Conservation (phyloP, 257 asterid species). For the Nicotiana benthamiana region DNA sequence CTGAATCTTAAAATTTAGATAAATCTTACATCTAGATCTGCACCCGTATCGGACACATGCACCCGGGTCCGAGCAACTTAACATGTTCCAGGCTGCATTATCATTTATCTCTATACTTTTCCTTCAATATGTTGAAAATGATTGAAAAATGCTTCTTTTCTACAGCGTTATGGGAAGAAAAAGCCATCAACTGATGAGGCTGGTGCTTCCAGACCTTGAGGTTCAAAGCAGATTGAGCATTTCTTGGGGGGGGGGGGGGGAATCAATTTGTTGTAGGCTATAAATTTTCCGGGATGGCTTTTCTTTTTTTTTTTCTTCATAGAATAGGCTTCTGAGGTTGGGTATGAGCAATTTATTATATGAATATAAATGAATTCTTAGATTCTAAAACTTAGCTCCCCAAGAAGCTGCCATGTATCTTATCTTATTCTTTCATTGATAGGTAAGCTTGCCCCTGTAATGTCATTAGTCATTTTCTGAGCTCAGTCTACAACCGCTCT, state of each 20-base stretch:
- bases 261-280: conserved; percentile 21
- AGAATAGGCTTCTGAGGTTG: conserved; percentile 12
- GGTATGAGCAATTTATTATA: conserved; percentile 10
- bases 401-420: conserved; percentile 4
- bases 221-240: conserved; percentile 29
- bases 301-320: conserved; percentile 12
- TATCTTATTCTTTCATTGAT: conserved; percentile 1
- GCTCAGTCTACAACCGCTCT: not conserved
- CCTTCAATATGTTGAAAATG: not conserved
- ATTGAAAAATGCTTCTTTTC: not conserved
- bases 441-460: not conserved
- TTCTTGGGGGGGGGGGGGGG: conserved; percentile 24
- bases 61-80: too few species aligned
- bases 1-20: too few species aligned
- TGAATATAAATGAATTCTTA: conserved; percentile 13
- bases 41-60: too few species aligned
- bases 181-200: conserved; percentile 50
- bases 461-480: not conserved
- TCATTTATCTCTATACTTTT: not conserved
- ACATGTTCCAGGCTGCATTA: not conserved
- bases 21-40: too few species aligned
- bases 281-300: conserved; percentile 13
- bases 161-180: conserved; percentile 90
- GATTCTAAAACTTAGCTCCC: conserved; percentile 1
- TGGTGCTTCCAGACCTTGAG: conserved; percentile 43